Percentiles rank a stretch among this genome's conserved stretches.
Conservation (phyloP, 2,329 filamentous ascomycete species). For the Zasmidium citrigriseum region DNA sequence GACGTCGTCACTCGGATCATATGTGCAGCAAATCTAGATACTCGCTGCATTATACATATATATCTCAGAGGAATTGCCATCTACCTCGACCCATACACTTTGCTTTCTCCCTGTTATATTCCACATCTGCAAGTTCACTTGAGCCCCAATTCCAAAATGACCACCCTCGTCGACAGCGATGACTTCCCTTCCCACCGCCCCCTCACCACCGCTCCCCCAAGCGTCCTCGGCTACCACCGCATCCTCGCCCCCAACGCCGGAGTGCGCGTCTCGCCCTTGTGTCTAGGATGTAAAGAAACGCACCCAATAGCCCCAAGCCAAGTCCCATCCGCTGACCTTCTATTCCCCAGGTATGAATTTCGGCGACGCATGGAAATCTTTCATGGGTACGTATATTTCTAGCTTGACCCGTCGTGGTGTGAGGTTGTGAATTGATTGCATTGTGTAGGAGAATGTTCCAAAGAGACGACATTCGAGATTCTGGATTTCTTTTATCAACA, state of each 20-base stretch:
- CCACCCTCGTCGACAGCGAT: background rate
- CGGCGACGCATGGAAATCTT: constrained; percentile 48
- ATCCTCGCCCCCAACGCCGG: constrained; percentile 51
- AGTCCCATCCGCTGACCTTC: too few relatives aligned
- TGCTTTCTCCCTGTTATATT: too few relatives aligned
- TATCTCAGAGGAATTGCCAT: too few relatives aligned
- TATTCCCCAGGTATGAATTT: constrained; percentile 61
- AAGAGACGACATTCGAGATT: constrained; percentile 34
- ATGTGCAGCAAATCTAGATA: too few relatives aligned
- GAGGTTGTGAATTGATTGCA: constrained; percentile 6
- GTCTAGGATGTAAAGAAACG: too few relatives aligned
- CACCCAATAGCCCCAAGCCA: too few relatives aligned
- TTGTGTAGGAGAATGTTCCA: constrained; percentile 33
- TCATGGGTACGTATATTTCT: constrained; percentile 44
- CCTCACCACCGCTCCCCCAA: background rate
- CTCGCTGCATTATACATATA: too few relatives aligned
- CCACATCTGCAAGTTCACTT: too few relatives aligned
- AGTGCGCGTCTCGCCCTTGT: constrained; percentile 54
- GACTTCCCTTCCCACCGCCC: background rate
- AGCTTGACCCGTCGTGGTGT: constrained; percentile 22
- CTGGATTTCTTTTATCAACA: constrained; percentile 35
- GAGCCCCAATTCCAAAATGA: too few relatives aligned
- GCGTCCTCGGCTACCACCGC: constrained; percentile 38
- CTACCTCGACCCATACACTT: too few relatives aligned
- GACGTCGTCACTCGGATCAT: too few relatives aligned